Evolutionary conservation across 2,329 filamentous ascomycete genomes (phyloP), one percentile per base, ranked within the genome.

Genomic region (Ceratocystis albifundus): DNA sequence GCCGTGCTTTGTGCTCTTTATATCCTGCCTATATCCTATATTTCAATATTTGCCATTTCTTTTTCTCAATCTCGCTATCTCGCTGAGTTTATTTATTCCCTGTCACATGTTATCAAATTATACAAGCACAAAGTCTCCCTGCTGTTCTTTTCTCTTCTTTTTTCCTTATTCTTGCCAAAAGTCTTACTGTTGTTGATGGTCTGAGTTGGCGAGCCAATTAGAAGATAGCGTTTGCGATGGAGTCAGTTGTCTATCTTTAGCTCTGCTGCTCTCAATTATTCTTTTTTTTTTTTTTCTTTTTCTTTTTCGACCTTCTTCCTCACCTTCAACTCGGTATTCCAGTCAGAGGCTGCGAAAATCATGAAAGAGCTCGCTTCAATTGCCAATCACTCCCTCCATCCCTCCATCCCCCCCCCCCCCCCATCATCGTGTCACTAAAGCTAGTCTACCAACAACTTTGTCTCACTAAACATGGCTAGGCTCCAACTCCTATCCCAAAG

Each of bases 211-310:
- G 25, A 59, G 17, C 55, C 25, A 59, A 59, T 59, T 15, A n/a
- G 15, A 20, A 59, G 55, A 4, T 59, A 0, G 28, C 22, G 32
- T 59, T 59, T 59, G 20, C 8, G 55, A n/a, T 59, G 55, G 55
- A 59, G 28, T 36, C n/a, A n/a, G 55, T 59, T 59, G 12, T 30
- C 55, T 59, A 6, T 59, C 55, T 59, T 59, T 53, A 53, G 48
- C 48, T 15, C 28, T 10, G 22, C 48, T 53, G 28, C 25, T 53
- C 20, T 5, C 32, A 8, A 17, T n/a, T 36, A 17, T n/a, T 57
- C n/a, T 57, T 30, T 22, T 17, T n/a, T 17, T 32, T 30, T 15
- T 32, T 17, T 57, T 25, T 28, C 3, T 6, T 20, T 59, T 8
- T 15, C 6, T 17, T n/a, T n/a, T n/a, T n/a, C n/a, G n/a, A n/a